Conservation (phyloP, 2,329 filamentous ascomycete genomes). For the Fusarium sp. region DNA sequence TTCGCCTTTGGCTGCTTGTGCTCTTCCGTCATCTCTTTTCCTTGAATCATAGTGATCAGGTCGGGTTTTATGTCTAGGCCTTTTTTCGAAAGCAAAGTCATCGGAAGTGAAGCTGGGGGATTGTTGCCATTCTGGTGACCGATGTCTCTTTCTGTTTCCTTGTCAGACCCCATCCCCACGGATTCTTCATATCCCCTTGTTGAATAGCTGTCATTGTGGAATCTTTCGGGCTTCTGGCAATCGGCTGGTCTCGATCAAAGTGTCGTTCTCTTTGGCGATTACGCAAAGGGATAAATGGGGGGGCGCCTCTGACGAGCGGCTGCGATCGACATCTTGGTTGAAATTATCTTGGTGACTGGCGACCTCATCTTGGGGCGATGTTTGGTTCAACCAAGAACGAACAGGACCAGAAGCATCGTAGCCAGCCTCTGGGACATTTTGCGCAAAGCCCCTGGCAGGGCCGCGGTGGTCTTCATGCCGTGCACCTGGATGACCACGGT, state of each 20-base stretch:
- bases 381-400: slow-evolving; percentile 26
- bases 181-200: background rate
- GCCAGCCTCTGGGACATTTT: background rate
- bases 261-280: background rate
- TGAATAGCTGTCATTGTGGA: background rate
- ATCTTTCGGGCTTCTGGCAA: background rate
- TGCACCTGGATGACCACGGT: background rate
- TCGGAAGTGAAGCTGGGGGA: slow-evolving; percentile 1
- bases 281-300: background rate
- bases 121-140: background rate
- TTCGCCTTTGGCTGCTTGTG: slow-evolving; percentile 13
- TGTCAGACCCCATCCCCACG: slow-evolving; percentile 1
- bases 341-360: background rate
- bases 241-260: background rate
- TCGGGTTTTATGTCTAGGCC: slow-evolving; percentile 66
- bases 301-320: background rate
- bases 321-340: background rate
- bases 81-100: slow-evolving; percentile 58
- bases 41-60: slow-evolving; percentile 66
- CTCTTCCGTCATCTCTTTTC: slow-evolving; percentile 20
- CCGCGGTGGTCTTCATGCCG: background rate
- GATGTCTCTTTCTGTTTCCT: slow-evolving; percentile 16
- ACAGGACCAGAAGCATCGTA: background rate
- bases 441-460: background rate
- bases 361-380: background rate